Percentiles rank a stretch among this genome's conserved stretches.
Evolutionary conservation across 148 eudicot species (phyloP).

Genomic region (Camellia granthamiana): DNA sequence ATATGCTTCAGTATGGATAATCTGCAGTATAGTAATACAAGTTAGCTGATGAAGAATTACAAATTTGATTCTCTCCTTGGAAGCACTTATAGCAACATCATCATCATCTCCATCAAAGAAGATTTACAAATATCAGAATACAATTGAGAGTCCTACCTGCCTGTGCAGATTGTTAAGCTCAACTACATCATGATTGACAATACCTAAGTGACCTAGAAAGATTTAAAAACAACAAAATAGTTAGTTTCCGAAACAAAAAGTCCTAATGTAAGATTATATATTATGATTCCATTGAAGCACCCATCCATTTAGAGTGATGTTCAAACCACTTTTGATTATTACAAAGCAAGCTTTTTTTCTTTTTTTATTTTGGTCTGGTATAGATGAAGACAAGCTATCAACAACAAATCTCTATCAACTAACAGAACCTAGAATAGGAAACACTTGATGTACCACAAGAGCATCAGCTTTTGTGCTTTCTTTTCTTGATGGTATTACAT

Average conservation of each 20-base stretch:
- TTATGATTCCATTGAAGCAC: not conserved
- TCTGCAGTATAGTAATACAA: slow-evolving; percentile 32
- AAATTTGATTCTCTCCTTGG: too few species aligned
- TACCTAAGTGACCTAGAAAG: slow-evolving; percentile 73
- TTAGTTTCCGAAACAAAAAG: not conserved
- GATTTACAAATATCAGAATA: not conserved
- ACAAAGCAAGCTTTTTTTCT: too few species aligned
- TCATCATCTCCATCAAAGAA: not conserved
- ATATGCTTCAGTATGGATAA: slow-evolving; percentile 84
- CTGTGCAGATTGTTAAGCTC: slow-evolving; percentile 98
- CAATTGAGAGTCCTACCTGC: slow-evolving; percentile 60
- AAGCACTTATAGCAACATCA: not conserved
- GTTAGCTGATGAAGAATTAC: slow-evolving; percentile 1
- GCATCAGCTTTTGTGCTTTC: too few species aligned
- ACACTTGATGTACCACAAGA: too few species aligned
- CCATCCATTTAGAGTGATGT: not conserved
- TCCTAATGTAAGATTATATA: not conserved
- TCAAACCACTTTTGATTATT: not conserved
- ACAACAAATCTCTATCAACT: not conserved
- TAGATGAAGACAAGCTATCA: not conserved
- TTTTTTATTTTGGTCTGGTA: too few species aligned
- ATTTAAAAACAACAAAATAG: not conserved
- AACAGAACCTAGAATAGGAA: too few species aligned
- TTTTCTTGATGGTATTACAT: too few species aligned
- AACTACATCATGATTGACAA: slow-evolving; percentile 96